A percentile compares a stretch with the other conserved stretches of the same genome.
Evolutionary conservation across 225 moss, liverwort and hornwort species (phyloP).

Genomic region (Polytrichum formosum): DNA sequence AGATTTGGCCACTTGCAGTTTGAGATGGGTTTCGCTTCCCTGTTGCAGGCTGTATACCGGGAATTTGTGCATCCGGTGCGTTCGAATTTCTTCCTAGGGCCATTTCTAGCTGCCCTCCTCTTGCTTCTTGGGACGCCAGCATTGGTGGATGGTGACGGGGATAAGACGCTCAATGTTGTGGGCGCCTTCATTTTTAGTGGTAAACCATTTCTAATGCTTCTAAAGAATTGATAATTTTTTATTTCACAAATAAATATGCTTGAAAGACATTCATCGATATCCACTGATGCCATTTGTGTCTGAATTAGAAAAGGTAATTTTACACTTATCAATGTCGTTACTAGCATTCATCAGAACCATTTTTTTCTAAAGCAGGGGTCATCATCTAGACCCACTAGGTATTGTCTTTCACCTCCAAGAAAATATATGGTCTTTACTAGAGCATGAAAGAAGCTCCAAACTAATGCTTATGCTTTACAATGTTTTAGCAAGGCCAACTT

Average conservation of each 20-base stretch:
- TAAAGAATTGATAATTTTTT: too few species aligned
- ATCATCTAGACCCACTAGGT: too few species aligned
- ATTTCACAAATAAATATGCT: too few species aligned
- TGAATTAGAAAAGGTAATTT: too few species aligned
- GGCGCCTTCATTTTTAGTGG: slow-evolving; percentile 34
- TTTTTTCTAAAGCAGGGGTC: too few species aligned
- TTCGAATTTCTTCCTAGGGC: slow-evolving; percentile 47
- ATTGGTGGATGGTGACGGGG: slow-evolving; percentile 11
- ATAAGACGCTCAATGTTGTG: slow-evolving; percentile 18
- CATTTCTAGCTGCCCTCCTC: slow-evolving; percentile 41
- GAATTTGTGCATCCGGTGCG: slow-evolving; percentile 57
- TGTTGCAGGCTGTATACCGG: slow-evolving; percentile 41
- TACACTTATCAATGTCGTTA: too few species aligned
- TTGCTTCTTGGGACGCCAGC: slow-evolving; percentile 34
- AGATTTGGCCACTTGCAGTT: too few species aligned
- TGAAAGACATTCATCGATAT: too few species aligned
- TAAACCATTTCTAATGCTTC: background rate
- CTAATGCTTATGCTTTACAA: background rate
- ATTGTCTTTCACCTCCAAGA: too few species aligned
- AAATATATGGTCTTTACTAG: too few species aligned
- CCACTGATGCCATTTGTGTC: too few species aligned
- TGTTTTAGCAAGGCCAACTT: background rate
- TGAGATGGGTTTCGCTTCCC: background rate
- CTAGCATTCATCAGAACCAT: too few species aligned
- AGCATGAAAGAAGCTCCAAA: background rate